Evolutionary conservation across 2,329 filamentous ascomycete species (phyloP).

Genomic region (Aureobasidium sp.): DNA sequence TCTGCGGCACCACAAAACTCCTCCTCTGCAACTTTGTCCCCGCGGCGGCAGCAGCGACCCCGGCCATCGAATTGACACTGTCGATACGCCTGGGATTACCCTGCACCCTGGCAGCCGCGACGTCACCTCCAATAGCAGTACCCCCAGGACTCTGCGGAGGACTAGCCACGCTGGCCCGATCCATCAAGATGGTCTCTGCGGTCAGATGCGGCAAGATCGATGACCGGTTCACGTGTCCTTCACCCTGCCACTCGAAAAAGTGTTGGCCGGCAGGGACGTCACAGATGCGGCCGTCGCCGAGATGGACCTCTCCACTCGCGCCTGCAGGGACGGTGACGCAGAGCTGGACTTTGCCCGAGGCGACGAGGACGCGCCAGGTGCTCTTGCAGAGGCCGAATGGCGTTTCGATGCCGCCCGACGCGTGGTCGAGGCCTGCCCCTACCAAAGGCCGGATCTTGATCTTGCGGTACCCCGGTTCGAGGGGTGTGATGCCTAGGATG

Average conservation of each 20-base stretch:
- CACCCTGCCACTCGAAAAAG: slow-evolving; percentile 6
- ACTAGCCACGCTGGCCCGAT: not conserved
- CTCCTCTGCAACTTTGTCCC: not conserved
- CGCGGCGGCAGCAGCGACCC: no score
- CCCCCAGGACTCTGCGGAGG: not conserved
- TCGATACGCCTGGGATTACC: not conserved
- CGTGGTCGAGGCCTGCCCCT: not conserved
- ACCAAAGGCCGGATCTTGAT: slow-evolving; percentile 1
- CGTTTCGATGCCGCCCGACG: slow-evolving; percentile 1
- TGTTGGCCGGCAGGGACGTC: slow-evolving; percentile 1
- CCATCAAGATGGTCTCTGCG: not conserved
- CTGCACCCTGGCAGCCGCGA: not conserved
- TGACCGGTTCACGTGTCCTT: no score
- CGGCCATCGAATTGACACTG: not conserved
- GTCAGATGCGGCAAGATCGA: not conserved
- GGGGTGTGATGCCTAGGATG: slow-evolving; percentile 6
- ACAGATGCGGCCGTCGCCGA: not conserved
- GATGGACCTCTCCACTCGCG: not conserved
- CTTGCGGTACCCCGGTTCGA: slow-evolving; percentile 5
- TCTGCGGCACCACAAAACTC: not conserved
- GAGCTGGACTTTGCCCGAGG: not conserved
- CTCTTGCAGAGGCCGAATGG: slow-evolving; percentile 1
- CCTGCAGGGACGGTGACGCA: not conserved
- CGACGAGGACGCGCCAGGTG: not conserved
- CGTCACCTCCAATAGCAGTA: not conserved